Evolutionary conservation across 805 yeast genomes (phyloP).

Genomic region (Candida verbasci): DNA sequence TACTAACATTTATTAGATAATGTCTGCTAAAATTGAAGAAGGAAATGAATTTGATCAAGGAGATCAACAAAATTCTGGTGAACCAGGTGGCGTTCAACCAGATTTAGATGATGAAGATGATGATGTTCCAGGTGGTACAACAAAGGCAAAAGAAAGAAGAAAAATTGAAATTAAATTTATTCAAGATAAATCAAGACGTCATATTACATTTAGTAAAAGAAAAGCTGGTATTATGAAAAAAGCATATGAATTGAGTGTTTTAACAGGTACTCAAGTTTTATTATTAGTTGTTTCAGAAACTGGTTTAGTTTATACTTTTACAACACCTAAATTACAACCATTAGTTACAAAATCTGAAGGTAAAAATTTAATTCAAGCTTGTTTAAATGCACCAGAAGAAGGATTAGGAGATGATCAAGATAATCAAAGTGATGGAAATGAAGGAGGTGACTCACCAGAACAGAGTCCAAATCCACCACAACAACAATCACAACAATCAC

Average conservation of each 20-base stretch:
- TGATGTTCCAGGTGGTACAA: slow-evolving; percentile 43
- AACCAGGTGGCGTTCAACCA: slow-evolving; percentile 12
- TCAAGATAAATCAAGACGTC: slow-evolving; percentile 96
- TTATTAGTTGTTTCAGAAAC: slow-evolving; percentile 94
- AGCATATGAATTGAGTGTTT: slow-evolving; percentile 95
- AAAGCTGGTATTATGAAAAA: slow-evolving; percentile 99
- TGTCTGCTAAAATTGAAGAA: slow-evolving; percentile 7
- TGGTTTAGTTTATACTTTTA: slow-evolving; percentile 96
- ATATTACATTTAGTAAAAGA: slow-evolving; percentile 95
- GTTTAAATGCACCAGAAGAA: slow-evolving; percentile 95
- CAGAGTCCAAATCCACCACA: slow-evolving; percentile 34
- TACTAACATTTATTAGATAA: not conserved
- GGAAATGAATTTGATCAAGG: slow-evolving; percentile 5
- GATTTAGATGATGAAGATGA: slow-evolving; percentile 49
- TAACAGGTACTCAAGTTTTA: slow-evolving; percentile 96
- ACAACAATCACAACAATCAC: slow-evolving; percentile 14
- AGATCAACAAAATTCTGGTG: not conserved
- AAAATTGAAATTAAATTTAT: slow-evolving; percentile 96
- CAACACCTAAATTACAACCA: slow-evolving; percentile 98
- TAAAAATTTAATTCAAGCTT: slow-evolving; percentile 92
- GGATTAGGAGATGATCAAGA: slow-evolving; percentile 62
- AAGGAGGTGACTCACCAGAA: slow-evolving; percentile 36
- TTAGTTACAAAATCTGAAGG: slow-evolving; percentile 97
- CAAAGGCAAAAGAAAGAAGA: slow-evolving; percentile 58
- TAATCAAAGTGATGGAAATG: slow-evolving; percentile 49